Evolutionary conservation across 2,329 filamentous ascomycete species (phyloP), one percentile per base, ranked within the genome.

Genomic region (Seiridium unicorne): DNA sequence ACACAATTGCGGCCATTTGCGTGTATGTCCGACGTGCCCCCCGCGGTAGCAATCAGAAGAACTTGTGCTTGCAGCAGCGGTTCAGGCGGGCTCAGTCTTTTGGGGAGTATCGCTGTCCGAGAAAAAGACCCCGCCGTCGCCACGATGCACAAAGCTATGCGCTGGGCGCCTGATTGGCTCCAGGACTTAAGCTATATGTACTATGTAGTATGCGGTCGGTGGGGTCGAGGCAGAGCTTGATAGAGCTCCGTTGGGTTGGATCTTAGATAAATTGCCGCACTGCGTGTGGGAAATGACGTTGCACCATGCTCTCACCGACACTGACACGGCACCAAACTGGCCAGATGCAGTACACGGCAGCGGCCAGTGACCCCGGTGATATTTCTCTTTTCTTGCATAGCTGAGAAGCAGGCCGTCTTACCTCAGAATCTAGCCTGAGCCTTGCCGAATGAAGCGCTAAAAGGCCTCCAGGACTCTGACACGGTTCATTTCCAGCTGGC

Each of bases 191-290:
- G 42, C 40, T 47, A 46, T 46, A 26, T 26, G 18, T 2, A 26
- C 18, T 26, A 26, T 26, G 18, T 26, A 55, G 35, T n/a, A 31
- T 44, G 18, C 42, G 40, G 13, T 56, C 34, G 54, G 54, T 42
- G 54, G 54, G 54, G 54, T 47, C 38, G 34, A 54, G 51, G 38
- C 54, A 47, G 54, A 56, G 54, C 54, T 56, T 56, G 54, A 46
- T 42, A 56, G 54, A 44, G 54, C 38, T 48, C 26, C 46, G 10
- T n/a, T 35, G 34, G 32, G 51, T n/a, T 44, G 49, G 49, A 38
- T 32, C 36, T 40, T 42, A 54, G 51, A 54, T 40, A 54, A 54
- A 54, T 54, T 54, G 35, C 51, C 51, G 51, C 51, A 54, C 13
- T 34, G 7, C n/a, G 35, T n/a, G 38, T 42, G 48, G 35, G 31